Percentiles rank a stretch among this genome's conserved stretches.
Evolutionary conservation across 2,329 filamentous ascomycete species (phyloP).

Genomic region (Nakataea oryzae): DNA sequence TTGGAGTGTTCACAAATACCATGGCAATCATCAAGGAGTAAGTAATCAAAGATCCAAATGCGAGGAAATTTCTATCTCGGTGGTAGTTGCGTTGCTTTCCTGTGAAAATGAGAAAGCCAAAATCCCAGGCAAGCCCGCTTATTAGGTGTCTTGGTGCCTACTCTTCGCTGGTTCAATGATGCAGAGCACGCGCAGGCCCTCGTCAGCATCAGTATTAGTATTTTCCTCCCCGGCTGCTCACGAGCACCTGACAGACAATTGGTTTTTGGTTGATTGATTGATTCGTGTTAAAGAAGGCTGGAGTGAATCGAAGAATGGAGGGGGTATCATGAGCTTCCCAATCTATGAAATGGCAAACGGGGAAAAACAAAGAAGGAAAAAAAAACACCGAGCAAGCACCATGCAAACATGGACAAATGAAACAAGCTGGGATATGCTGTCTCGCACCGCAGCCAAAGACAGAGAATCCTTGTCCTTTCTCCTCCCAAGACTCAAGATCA

Average conservation of each 20-base stretch:
- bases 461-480: neutral
- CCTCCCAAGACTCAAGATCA: neutral
- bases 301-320: neutral
- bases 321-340: constrained; percentile 12
- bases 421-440: neutral
- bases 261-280: neutral
- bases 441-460: neutral
- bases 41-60: too few relatives aligned
- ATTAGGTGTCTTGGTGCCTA: too few relatives aligned
- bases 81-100: too few relatives aligned
- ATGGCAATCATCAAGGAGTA: too few relatives aligned
- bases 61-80: too few relatives aligned
- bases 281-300: neutral
- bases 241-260: too few relatives aligned
- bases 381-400: neutral
- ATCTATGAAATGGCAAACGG: constrained; percentile 1
- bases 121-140: too few relatives aligned
- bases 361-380: neutral
- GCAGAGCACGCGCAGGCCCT: too few relatives aligned
- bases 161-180: too few relatives aligned
- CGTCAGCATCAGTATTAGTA: too few relatives aligned
- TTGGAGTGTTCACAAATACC: neutral
- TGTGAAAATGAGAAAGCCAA: too few relatives aligned
- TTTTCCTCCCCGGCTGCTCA: too few relatives aligned
- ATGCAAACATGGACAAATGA: neutral